Percentiles rank a stretch among this genome's conserved stretches.
Conservation (phyloP, 441 rosid species). For the Erodium chrysanthum region DNA sequence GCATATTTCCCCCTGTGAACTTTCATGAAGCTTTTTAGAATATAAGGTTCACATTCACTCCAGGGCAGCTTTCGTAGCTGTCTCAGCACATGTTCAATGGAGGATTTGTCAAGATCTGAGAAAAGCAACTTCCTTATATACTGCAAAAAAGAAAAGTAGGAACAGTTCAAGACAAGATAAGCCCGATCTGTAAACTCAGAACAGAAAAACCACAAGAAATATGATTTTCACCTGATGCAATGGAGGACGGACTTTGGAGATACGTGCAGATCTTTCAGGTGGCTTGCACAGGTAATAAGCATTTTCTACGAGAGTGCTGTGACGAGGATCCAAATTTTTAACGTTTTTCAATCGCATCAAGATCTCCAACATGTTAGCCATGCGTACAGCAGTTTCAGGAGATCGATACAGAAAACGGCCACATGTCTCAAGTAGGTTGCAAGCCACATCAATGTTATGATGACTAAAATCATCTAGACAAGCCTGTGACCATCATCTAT, state of each 20-base stretch:
- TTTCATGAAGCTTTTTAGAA: constrained; percentile 97
- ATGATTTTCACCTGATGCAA: constrained; percentile 62
- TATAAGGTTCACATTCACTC: constrained; percentile 86
- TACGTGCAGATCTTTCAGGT: constrained; percentile 95
- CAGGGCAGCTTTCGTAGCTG: constrained; percentile 98
- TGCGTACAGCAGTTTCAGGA: constrained; percentile 85
- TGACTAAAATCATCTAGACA: constrained; percentile 98
- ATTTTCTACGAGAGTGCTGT: constrained; percentile 96
- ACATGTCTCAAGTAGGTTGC: constrained; percentile 98
- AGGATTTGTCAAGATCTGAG: constrained; percentile 91
- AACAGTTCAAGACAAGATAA: background rate
- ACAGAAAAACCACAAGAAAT: constrained; percentile 10
- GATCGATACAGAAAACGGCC: constrained; percentile 97
- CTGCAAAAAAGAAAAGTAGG: constrained; percentile 36
- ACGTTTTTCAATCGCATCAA: constrained; percentile 99
- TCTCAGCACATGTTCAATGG: constrained; percentile 86
- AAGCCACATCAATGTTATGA: constrained; percentile 97
- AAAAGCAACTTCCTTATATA: constrained; percentile 84
- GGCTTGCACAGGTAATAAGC: constrained; percentile 98
- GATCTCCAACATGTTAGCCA: constrained; percentile 98
- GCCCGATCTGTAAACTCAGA: constrained; percentile 7
- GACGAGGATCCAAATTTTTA: constrained; percentile 96
- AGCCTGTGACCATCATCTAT: constrained; percentile 39
- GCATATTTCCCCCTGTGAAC: constrained; percentile 92
- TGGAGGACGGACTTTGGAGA: constrained; percentile 86